phyloP scores from a whole-genome alignment of 2,329 filamentous ascomycete species.

The Penicillium frequentans region DNA sequence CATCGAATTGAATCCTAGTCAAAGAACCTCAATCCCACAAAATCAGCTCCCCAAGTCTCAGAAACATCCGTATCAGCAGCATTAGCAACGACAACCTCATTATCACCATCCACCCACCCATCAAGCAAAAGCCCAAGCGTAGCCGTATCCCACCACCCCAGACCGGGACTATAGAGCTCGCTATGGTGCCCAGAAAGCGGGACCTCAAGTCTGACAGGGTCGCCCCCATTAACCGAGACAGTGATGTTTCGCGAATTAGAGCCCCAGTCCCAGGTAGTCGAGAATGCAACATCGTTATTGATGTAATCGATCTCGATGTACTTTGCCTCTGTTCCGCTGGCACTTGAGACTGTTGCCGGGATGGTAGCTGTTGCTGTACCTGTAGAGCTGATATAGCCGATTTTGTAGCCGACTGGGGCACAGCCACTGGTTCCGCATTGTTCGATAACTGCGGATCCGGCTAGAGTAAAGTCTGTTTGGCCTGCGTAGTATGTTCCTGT shows the following conservation, averaged over 20 bases:
- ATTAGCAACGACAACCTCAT: constrained; percentile 40
- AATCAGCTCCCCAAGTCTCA: constrained; percentile 33
- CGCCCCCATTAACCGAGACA: constrained; percentile 47
- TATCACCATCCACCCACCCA: constrained; percentile 45
- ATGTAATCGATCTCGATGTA: constrained; percentile 52
- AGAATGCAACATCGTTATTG: constrained; percentile 53
- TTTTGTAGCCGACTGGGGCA: constrained; percentile 45
- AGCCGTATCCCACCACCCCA: constrained; percentile 53
- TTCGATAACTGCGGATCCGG: constrained; percentile 35
- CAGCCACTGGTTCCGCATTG: constrained; percentile 44
- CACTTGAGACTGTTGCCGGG: constrained; percentile 17
- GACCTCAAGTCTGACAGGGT: constrained; percentile 50
- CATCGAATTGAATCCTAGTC: constrained; percentile 9
- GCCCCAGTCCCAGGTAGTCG: constrained; percentile 45
- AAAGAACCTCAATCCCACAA: constrained; percentile 37
- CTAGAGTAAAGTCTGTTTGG: constrained; percentile 15
- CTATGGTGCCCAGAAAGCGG: constrained; percentile 44
- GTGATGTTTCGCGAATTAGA: constrained; percentile 54
- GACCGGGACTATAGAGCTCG: constrained; percentile 42
- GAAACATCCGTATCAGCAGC: constrained; percentile 25
- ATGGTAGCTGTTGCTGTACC: constrained; percentile 39
- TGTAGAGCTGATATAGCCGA: constrained; percentile 38
- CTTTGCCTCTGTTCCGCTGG: constrained; percentile 20
- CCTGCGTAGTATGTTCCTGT: neutral
- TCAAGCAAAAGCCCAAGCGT: constrained; percentile 47